Evolutionary conservation across 768 basidiomycete genomes (phyloP).

Genomic region (Amanita molliuscula): DNA sequence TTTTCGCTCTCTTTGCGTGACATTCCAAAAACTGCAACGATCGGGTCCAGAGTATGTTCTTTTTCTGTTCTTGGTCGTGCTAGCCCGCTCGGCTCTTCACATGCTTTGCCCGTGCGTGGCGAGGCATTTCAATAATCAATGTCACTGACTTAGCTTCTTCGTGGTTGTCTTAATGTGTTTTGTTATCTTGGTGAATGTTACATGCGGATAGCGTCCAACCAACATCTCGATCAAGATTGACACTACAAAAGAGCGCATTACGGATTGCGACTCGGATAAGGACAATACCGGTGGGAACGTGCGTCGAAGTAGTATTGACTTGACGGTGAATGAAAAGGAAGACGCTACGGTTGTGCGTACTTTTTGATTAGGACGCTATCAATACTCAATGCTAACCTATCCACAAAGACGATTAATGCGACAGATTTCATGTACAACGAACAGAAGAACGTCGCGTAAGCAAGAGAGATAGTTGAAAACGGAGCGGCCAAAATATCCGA

Average conservation of each 20-base stretch:
- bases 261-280: slow-evolving; percentile 23
- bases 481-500: no score
- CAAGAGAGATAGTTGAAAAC: no score
- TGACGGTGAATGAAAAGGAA: background rate
- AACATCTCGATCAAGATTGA: slow-evolving; percentile 48
- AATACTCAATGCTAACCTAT: background rate
- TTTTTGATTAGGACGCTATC: background rate
- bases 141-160: background rate
- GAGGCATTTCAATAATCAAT: background rate
- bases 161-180: background rate
- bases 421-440: background rate
- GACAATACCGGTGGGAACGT: slow-evolving; percentile 10
- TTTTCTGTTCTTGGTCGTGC: background rate
- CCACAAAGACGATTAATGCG: background rate
- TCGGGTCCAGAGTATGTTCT: slow-evolving; percentile 21
- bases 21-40: slow-evolving; percentile 21
- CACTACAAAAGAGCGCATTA: slow-evolving; percentile 39
- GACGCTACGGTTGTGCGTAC: background rate
- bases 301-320: slow-evolving; percentile 4
- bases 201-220: slow-evolving; percentile 21
- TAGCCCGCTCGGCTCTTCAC: slow-evolving; percentile 2
- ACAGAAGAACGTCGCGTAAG: background rate
- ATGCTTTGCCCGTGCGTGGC: slow-evolving; percentile 2
- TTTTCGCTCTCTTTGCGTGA: slow-evolving; percentile 28
- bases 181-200: background rate